Conservation (phyloP, 805 yeast species). For the Torulaspora franciscae region DNA sequence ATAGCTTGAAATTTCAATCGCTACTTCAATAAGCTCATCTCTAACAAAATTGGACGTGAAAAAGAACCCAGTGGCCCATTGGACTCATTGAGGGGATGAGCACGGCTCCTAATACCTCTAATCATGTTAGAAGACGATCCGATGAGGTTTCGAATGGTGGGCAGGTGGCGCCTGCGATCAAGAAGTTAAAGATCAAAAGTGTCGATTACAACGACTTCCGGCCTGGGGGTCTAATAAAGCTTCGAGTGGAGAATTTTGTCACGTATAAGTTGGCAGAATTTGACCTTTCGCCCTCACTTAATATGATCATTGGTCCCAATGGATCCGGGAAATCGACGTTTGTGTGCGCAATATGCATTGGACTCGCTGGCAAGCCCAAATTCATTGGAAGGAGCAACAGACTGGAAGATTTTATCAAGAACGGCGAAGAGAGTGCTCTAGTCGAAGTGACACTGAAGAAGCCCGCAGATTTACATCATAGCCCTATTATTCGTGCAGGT, state of each 20-base stretch:
- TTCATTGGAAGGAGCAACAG: slow-evolving; percentile 64
- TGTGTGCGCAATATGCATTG: slow-evolving; percentile 87
- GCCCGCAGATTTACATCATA: slow-evolving; percentile 19
- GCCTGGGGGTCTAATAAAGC: slow-evolving; percentile 49
- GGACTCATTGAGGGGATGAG: neutral
- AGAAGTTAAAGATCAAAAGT: slow-evolving; percentile 15
- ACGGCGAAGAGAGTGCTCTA: slow-evolving; percentile 43
- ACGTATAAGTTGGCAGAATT: slow-evolving; percentile 68
- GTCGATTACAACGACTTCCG: slow-evolving; percentile 31
- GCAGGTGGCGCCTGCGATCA: slow-evolving; percentile 1
- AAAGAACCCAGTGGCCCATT: neutral
- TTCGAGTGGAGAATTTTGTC: slow-evolving; percentile 60
- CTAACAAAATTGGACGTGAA: neutral
- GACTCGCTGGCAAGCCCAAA: slow-evolving; percentile 75
- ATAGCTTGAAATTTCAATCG: neutral
- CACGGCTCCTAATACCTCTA: neutral
- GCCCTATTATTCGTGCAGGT: slow-evolving; percentile 25
- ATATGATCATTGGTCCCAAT: slow-evolving; percentile 93
- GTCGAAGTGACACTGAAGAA: slow-evolving; percentile 38
- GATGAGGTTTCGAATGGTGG: neutral
- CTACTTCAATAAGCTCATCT: neutral
- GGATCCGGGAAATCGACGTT: slow-evolving; percentile 94
- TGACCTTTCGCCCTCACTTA: slow-evolving; percentile 72
- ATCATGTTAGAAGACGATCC: slow-evolving; percentile 2
- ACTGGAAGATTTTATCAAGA: slow-evolving; percentile 63